Evolutionary conservation across 768 basidiomycete species (phyloP), one percentile per base, ranked within the genome.

Genomic region (Epithele typhae): DNA sequence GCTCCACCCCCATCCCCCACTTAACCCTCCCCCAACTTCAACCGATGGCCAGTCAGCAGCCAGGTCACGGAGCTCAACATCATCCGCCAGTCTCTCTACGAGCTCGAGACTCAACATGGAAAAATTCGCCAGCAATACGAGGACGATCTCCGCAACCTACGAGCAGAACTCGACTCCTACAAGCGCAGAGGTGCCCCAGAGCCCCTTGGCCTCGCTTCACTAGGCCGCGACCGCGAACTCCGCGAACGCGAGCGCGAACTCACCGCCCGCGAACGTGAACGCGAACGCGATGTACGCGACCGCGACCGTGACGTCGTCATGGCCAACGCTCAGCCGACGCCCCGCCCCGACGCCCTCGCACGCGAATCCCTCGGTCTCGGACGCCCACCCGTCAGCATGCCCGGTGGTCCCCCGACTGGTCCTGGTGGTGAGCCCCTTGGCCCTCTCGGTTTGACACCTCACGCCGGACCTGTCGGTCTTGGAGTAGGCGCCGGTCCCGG

Each of bases 21-120:
- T 17, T n/a, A 25, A 25, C 27, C 8, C 27, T 7, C 14, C 27
- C 27, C 27, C 8, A 30, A 7, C 8, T 7, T 30, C 14, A 30
- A 7, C 14, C 27, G 14, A 30, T 19, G 7, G 19, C 1, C 62
- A 91, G 90, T 91, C 40, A 76, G 78, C 4, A 73, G 74, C 22
- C 95, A 98, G 67, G 83, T 97, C 52, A 87, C 82, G 63, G 95
- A 98, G 63, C 73, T 97, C 45, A 88, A 86, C 55, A 81, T 85
- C 60, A 92, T 99, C 59, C 81, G 92, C 27, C 85, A 92, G 59
- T 81, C 87, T 2, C 74, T 97, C 10, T 94, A 93, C 61, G 92
- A 97, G 54, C 82, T 99, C 45, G 95, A 99, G 63, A 70, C 81
- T 0, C 85, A 88, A 51, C 92, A 98, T 56, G 77, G 75, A 52